Evolutionary conservation across 306 rosid species (phyloP).

Genomic region (Senna siamea): DNA sequence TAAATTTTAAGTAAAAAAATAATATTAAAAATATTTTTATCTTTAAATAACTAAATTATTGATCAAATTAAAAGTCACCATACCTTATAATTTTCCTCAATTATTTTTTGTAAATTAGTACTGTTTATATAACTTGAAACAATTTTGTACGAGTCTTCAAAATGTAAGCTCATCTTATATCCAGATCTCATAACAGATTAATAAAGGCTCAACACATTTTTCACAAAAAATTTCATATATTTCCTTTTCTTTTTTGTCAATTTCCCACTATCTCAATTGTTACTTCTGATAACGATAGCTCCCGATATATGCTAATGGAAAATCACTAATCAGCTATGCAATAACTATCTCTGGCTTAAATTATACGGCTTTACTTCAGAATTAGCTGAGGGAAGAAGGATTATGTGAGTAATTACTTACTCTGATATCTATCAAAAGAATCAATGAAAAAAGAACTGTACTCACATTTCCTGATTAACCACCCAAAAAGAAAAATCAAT

Average conservation of each 20-base stretch:
- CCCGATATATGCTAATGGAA: not conserved
- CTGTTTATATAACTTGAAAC: not conserved
- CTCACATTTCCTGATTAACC: not conserved
- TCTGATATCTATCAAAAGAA: not conserved
- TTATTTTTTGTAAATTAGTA: too few species aligned
- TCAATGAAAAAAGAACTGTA: not conserved
- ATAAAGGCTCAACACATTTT: not conserved
- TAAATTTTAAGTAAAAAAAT: too few species aligned
- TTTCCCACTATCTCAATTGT: not conserved
- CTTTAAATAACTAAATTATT: too few species aligned
- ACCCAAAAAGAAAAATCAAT: too few species aligned
- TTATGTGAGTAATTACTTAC: not conserved
- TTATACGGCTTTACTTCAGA: not conserved
- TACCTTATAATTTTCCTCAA: too few species aligned
- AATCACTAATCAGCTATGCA: not conserved
- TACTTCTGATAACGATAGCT: not conserved
- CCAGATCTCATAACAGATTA: not conserved
- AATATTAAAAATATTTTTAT: too few species aligned
- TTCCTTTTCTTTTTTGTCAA: too few species aligned
- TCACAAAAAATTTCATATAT: not conserved
- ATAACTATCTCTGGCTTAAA: not conserved
- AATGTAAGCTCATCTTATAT: not conserved
- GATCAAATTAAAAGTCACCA: too few species aligned
- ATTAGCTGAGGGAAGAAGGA: not conserved
- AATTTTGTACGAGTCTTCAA: not conserved